phyloP scores from a whole-genome alignment of 2,329 filamentous ascomycete species.

The Claviceps digitariae region DNA sequence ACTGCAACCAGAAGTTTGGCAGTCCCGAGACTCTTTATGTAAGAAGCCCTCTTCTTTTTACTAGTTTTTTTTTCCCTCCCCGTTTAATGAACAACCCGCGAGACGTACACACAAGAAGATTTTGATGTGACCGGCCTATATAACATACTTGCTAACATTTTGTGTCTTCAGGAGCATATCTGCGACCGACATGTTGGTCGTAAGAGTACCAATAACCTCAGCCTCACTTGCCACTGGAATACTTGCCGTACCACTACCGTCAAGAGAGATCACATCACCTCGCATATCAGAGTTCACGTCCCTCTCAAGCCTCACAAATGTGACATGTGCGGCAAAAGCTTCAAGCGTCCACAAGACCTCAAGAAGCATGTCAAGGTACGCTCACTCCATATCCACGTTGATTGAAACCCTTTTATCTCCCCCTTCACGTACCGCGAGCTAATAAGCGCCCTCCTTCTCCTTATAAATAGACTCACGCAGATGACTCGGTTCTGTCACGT shows the following conservation, averaged over 20 bases:
- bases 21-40: conserved; percentile 48
- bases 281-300: conserved; percentile 97
- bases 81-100: no score
- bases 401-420: not conserved
- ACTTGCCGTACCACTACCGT: conserved; percentile 92
- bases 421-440: conserved; percentile 6
- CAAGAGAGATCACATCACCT: conserved; percentile 98
- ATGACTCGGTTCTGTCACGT: conserved; percentile 66
- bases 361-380: conserved; percentile 98
- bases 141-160: not conserved
- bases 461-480: conserved; percentile 60
- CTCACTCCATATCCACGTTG: no score
- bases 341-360: conserved; percentile 96
- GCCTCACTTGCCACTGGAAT: conserved; percentile 94
- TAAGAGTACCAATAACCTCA: conserved; percentile 98
- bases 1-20: conserved; percentile 44
- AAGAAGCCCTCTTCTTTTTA: conserved; percentile 15
- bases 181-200: conserved; percentile 96
- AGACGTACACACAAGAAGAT: not conserved
- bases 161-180: conserved; percentile 67
- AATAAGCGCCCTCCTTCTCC: conserved; percentile 4
- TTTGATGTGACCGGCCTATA: not conserved
- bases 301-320: conserved; percentile 98
- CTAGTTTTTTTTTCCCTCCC: no score
- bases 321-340: conserved; percentile 96